These are phyloP conservation scores for Scutellaria minor DNA, from an alignment of 257 asterid species.

Conservation along the genomic window DNA sequence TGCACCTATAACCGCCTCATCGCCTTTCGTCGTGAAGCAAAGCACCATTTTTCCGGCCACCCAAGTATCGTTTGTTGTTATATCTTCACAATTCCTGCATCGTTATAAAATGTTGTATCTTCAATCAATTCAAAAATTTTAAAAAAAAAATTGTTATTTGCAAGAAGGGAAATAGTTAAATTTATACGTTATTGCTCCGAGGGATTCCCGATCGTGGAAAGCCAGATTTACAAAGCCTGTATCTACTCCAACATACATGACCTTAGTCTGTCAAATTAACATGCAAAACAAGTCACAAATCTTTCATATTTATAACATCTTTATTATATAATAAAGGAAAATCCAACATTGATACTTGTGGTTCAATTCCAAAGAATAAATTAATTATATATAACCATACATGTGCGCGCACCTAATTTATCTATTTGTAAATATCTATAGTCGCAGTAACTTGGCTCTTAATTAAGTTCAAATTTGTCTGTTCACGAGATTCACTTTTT, in stretches of 20 bases:
- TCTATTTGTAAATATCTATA: too few species aligned
- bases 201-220: not conserved
- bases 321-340: not conserved
- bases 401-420: too few species aligned
- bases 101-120: not conserved
- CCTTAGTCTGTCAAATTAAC: constrained; percentile 38
- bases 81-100: constrained; percentile 38
- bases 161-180: not conserved
- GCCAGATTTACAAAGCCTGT: constrained; percentile 34
- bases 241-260: constrained; percentile 38
- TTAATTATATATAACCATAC: too few species aligned
- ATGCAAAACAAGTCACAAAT: too few species aligned
- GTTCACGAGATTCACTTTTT: too few species aligned
- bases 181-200: not conserved
- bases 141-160: not conserved
- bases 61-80: constrained; percentile 41
- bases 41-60: constrained; percentile 44
- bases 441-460: too few species aligned
- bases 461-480: too few species aligned
- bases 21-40: constrained; percentile 32
- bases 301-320: not conserved
- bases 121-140: not conserved
- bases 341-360: not conserved
- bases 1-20: not conserved
- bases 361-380: too few species aligned